A percentile compares a stretch with the other conserved stretches of the same genome.
These are phyloP conservation scores for Lineolata rhizophorae DNA, from an alignment of 495 filamentous ascomycete genomes.

Conservation along the genomic window DNA sequence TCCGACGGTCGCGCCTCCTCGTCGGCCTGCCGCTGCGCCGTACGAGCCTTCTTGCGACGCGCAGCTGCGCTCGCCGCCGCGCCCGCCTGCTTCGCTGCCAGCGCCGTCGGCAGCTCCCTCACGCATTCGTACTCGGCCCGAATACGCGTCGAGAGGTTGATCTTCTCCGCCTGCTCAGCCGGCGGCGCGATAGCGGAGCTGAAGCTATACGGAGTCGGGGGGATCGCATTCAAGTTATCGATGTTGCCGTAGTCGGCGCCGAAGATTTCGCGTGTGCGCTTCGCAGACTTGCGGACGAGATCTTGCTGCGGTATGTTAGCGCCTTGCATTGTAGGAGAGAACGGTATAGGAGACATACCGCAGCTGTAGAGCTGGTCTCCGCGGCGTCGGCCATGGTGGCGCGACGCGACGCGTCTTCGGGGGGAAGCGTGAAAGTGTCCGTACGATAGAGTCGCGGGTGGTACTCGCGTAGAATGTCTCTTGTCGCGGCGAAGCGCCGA, in stretches of 20 bases:
- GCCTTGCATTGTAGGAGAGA: no score
- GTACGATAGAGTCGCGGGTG: no score
- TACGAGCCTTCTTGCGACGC: constrained; percentile 34
- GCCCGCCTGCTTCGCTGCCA: constrained; percentile 66
- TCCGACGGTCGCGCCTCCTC: constrained; percentile 30
- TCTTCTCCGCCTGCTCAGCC: constrained; percentile 22
- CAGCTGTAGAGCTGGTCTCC: no score
- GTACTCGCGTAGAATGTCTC: no score
- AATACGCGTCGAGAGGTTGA: constrained; percentile 36
- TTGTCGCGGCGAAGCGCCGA: no score
- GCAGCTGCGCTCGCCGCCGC: constrained; percentile 34
- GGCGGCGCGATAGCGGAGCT: constrained; percentile 28
- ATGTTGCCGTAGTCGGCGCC: constrained; percentile 19
- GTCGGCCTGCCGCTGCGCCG: constrained; percentile 10
- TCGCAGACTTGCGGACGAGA: constrained; percentile 35
- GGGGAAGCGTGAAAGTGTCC: no score
- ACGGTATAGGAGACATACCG: no score
- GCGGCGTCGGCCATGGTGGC: no score
- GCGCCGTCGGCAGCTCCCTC: constrained; percentile 55
- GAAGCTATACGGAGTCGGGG: constrained; percentile 18
- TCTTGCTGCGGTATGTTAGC: background rate
- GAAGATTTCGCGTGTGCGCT: constrained; percentile 39
- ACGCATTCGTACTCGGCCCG: constrained; percentile 67
- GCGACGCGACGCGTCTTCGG: no score
- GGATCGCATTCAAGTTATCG: constrained; percentile 8